Percentiles rank a stretch among this genome's conserved stretches.
These are phyloP conservation scores for Blastosporella zonata DNA, from an alignment of 1,284 basidiomycete genomes.

Conservation along the genomic window DNA sequence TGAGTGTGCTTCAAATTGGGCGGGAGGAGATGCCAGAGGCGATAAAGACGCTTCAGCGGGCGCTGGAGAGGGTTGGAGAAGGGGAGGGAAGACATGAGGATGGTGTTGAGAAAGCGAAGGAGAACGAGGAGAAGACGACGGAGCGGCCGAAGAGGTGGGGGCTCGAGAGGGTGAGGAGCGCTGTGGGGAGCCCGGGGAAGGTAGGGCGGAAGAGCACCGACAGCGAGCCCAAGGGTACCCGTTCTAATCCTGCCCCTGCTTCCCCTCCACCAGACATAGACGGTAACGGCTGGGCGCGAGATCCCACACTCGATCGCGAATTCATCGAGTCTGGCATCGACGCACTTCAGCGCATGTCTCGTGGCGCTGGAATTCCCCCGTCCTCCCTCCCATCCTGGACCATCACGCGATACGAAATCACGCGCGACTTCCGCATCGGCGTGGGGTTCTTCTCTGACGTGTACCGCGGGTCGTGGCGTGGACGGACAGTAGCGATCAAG, in stretches of 20 bases:
- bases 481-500: slow-evolving; percentile 59
- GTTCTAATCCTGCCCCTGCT: too few relatives aligned
- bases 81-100: slow-evolving; percentile 25
- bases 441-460: slow-evolving; percentile 70
- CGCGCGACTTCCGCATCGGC: slow-evolving; percentile 60
- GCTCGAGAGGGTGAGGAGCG: neutral
- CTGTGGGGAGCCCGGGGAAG: neutral
- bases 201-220: neutral
- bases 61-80: slow-evolving; percentile 42
- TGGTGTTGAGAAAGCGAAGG: neutral
- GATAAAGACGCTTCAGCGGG: slow-evolving; percentile 72
- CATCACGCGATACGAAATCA: slow-evolving; percentile 70
- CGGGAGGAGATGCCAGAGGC: slow-evolving; percentile 75
- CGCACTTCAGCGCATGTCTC: slow-evolving; percentile 50
- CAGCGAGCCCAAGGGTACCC: too few relatives aligned
- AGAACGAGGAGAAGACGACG: neutral
- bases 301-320: slow-evolving; percentile 47
- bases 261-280: neutral
- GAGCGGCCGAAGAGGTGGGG: slow-evolving; percentile 3
- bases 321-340: slow-evolving; percentile 49
- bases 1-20: slow-evolving; percentile 59
- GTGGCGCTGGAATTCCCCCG: slow-evolving; percentile 25
- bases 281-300: neutral
- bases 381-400: slow-evolving; percentile 67
- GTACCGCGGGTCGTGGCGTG: slow-evolving; percentile 62